Evolutionary conservation across 1,139 yeast genomes (phyloP), one percentile per base, ranked within the genome.

Genomic region (Debaryomyces robertsiae): DNA sequence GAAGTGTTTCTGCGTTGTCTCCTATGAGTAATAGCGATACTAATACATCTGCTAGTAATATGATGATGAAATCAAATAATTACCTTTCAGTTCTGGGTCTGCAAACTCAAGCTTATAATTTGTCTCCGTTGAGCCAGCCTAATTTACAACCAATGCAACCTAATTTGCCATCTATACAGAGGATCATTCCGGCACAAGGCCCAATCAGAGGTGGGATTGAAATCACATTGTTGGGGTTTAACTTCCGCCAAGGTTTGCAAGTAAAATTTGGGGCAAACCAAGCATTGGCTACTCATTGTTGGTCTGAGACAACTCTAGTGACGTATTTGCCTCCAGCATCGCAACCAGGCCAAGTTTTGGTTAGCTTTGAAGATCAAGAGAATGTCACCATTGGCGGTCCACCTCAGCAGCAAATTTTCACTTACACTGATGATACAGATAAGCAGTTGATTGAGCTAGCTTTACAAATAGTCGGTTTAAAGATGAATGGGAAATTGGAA

Each of bases 131-230:
- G 22, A 44, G 36, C 30, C 57, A 50, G 38, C 46, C 44, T 11
- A 46, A 39, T 22, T 32, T 28, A 19, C 35, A 36, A 34, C 40
- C 38, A 55, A 57, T 42, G 40, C 54, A 45, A 42, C 47, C 50
- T 10, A 59, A 51, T 35, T 48, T 68, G 16, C 91, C 93, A 2
- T 65, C 77, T 0, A 83, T 89, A 44, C 91, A 88, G 60, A 75
- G 95, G 47, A 85, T 93, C 10, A 90, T 93, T 43, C 98, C 98
- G 1, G 84, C 95, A 0, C 95, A 87, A 61, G 98, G 98, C 2
- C 95, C 97, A 6, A 77, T 89, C 14, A 78, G 96, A 52, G 98
- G 98, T 47, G 98, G 98, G 33, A 85, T 90, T 31, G 98, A 93
- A 58, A 88, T 93, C 6, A 93, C 98, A 0, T 67, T 93, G 35